phyloP scores from a whole-genome alignment of 164 flowering plant species.

The Litsea cubeba region DNA sequence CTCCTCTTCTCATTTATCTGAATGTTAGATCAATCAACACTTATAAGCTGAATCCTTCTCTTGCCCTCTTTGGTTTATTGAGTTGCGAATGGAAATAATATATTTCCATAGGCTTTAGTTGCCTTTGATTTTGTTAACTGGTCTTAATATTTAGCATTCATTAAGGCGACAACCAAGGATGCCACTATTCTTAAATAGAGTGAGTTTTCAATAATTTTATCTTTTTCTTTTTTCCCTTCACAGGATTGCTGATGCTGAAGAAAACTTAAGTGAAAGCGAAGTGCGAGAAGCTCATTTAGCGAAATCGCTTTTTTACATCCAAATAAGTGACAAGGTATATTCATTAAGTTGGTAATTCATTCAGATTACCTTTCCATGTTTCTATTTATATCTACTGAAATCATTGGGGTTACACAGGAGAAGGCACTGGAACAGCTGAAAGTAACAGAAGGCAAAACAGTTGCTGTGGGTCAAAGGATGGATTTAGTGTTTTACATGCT shows the following conservation, averaged over 20 bases:
- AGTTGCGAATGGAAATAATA: no score
- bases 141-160: no score
- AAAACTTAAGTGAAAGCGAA: conserved; percentile 99
- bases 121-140: no score
- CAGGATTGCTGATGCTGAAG: conserved; percentile 98
- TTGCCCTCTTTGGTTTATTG: no score
- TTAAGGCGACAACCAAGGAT: no score
- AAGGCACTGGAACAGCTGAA: conserved; percentile 92
- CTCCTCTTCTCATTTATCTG: no score
- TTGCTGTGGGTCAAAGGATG: conserved; percentile 99
- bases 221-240: neutral
- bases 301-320: conserved; percentile 78
- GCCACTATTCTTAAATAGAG: no score
- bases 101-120: no score
- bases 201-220: no score
- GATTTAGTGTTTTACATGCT: conserved; percentile 84
- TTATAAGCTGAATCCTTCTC: no score
- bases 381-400: neutral
- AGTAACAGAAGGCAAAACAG: conserved; percentile 90
- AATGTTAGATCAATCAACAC: no score
- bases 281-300: conserved; percentile 96
- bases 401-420: conserved; percentile 38
- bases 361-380: neutral
- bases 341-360: neutral
- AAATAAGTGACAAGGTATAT: conserved; percentile 80